Evolutionary conservation across 164 flowering plant genomes (phyloP).

Genomic region (Chimonanthus salicifolius): DNA sequence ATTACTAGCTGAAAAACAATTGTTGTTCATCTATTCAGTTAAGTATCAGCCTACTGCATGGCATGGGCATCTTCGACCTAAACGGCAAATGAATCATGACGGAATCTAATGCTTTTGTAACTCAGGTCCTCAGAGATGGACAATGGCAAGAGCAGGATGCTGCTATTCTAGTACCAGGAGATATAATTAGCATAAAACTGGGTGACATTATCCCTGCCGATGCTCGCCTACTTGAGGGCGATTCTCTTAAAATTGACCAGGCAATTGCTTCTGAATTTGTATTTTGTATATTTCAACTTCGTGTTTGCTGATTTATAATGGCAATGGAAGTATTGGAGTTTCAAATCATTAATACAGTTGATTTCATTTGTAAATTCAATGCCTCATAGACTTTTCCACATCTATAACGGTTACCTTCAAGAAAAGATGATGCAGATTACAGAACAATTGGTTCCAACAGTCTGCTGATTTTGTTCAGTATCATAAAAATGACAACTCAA

Average conservation of each 20-base stretch:
- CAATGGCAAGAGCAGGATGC: constrained; percentile 85
- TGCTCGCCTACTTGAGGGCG: constrained; percentile 86
- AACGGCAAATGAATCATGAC: not conserved
- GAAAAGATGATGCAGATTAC: not conserved
- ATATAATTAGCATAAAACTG: constrained; percentile 76
- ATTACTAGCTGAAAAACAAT: no score
- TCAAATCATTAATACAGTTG: not conserved
- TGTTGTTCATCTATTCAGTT: not conserved
- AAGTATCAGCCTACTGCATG: not conserved
- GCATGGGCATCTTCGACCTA: not conserved
- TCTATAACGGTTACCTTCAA: not conserved
- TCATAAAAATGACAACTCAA: not conserved
- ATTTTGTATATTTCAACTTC: not conserved
- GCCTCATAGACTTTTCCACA: not conserved
- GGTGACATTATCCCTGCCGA: constrained; percentile 90
- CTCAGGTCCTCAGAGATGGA: constrained; percentile 77
- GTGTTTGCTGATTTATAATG: not conserved
- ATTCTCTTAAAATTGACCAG: constrained; percentile 75
- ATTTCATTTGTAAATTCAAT: not conserved
- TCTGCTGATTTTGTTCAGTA: not conserved
- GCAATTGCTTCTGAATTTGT: constrained; percentile 24
- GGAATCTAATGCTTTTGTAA: not conserved
- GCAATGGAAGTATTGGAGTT: not conserved
- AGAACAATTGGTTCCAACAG: not conserved
- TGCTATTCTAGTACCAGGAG: constrained; percentile 75